A percentile compares a stretch with the other conserved stretches of the same genome.
These are phyloP conservation scores for Candida sanyaensis DNA, from an alignment of 1,139 yeast genomes.

Conservation along the genomic window DNA sequence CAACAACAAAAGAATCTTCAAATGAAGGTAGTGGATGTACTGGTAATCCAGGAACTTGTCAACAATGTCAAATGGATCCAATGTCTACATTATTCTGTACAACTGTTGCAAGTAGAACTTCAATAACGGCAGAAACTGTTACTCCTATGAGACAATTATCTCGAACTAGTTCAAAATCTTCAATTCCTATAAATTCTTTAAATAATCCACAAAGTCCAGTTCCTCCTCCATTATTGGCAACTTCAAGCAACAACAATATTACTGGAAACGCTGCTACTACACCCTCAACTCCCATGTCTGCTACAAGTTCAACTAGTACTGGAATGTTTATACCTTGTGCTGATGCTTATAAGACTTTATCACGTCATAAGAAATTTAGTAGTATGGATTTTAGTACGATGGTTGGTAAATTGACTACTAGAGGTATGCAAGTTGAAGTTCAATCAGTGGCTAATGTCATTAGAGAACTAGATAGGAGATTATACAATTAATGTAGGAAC, in stretches of 20 bases:
- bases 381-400: constrained; percentile 71
- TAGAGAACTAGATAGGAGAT: constrained; percentile 72
- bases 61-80: constrained; percentile 83
- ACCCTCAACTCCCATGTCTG: constrained; percentile 1
- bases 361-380: constrained; percentile 75
- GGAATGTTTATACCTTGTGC: constrained; percentile 77
- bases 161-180: constrained; percentile 14
- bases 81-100: constrained; percentile 89
- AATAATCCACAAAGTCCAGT: constrained; percentile 23
- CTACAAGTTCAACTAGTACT: neutral
- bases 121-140: constrained; percentile 7
- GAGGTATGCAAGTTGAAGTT: constrained; percentile 89
- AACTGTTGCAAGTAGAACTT: constrained; percentile 63
- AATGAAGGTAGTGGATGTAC: constrained; percentile 56
- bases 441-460: constrained; percentile 82
- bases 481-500: constrained; percentile 46
- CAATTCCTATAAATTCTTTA: constrained; percentile 15
- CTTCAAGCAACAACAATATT: constrained; percentile 7
- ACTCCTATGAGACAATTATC: constrained; percentile 12
- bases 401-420: constrained; percentile 73
- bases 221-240: constrained; percentile 12
- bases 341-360: constrained; percentile 83
- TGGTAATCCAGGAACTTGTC: constrained; percentile 87
- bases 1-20: constrained; percentile 12
- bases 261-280: constrained; percentile 1